Evolutionary conservation across 495 filamentous ascomycete species (phyloP).

Genomic region (Penicillium manginii): DNA sequence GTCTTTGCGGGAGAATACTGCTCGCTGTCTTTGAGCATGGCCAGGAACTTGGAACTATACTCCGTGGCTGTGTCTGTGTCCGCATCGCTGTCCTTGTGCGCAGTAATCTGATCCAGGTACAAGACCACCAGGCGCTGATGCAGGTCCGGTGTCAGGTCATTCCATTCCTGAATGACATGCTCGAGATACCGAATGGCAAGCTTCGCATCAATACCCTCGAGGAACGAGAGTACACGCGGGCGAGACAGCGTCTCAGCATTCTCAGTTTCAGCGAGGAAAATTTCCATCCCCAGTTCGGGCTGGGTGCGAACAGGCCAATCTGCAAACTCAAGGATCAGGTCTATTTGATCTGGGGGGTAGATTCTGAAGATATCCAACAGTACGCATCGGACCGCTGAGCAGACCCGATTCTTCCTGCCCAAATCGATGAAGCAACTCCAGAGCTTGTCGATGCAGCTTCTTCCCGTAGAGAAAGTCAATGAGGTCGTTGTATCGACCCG

Average conservation of each 20-base stretch:
- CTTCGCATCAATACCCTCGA: conserved; percentile 66
- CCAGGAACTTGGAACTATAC: conserved; percentile 55
- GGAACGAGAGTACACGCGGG: conserved; percentile 71
- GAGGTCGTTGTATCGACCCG: conserved; percentile 86
- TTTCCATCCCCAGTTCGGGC: conserved; percentile 84
- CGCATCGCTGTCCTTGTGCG: conserved; percentile 56
- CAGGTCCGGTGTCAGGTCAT: conserved; percentile 81
- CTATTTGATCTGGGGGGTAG: conserved; percentile 85
- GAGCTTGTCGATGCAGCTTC: conserved; percentile 84
- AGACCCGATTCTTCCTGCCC: conserved; percentile 67
- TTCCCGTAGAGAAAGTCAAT: conserved; percentile 98
- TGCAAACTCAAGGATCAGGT: conserved; percentile 87
- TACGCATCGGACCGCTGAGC: conserved; percentile 70
- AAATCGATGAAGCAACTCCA: conserved; percentile 82
- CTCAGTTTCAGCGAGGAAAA: conserved; percentile 92
- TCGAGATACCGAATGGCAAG: conserved; percentile 87
- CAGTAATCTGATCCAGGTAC: conserved; percentile 63
- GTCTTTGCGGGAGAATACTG: conserved; percentile 81
- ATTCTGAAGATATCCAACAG: conserved; percentile 87
- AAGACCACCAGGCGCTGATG: conserved; percentile 81
- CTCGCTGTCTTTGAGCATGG: conserved; percentile 73
- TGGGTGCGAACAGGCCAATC: conserved; percentile 81
- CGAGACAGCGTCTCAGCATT: conserved; percentile 90
- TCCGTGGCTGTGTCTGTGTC: conserved; percentile 46
- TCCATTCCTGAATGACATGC: conserved; percentile 85